phyloP scores from a whole-genome alignment of 306 rosid genomes.

The Vachellia pachyceras region DNA sequence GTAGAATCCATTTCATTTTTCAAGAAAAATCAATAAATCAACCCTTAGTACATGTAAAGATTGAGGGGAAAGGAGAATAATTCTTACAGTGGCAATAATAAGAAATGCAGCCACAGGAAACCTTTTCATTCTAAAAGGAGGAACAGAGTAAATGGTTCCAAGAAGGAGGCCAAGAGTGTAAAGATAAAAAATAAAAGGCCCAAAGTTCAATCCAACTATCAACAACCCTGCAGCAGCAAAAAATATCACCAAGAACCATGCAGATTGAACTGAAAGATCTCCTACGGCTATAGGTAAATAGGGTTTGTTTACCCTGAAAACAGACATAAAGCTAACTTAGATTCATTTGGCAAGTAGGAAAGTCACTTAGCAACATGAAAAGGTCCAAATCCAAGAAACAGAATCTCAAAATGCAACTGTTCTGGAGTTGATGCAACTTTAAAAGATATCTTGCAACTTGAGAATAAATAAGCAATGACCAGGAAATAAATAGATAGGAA shows the following conservation, averaged over 20 bases:
- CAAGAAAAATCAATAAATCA: conserved; percentile 5
- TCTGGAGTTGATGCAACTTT: conserved; percentile 9
- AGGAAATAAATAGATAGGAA: neutral
- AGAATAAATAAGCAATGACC: conserved; percentile 2
- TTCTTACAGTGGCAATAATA: conserved; percentile 86
- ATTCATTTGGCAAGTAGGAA: conserved; percentile 6
- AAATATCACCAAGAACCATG: conserved; percentile 88
- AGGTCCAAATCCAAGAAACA: conserved; percentile 3
- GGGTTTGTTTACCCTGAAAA: conserved; percentile 96
- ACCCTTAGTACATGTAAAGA: conserved; percentile 11
- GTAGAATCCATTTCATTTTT: neutral
- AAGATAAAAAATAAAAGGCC: conserved; percentile 85
- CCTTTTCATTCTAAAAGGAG: conserved; percentile 93
- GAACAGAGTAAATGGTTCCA: conserved; percentile 94
- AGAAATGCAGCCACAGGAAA: conserved; percentile 97
- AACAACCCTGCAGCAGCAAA: conserved; percentile 80
- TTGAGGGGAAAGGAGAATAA: conserved; percentile 32
- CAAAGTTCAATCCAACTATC: conserved; percentile 81
- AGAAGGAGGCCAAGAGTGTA: conserved; percentile 86
- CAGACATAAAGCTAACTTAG: conserved; percentile 29
- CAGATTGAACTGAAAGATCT: conserved; percentile 93
- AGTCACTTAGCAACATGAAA: neutral
- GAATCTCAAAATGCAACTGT: conserved; percentile 5
- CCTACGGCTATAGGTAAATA: conserved; percentile 98
- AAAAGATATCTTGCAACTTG: conserved; percentile 15